Percentiles rank a stretch among this genome's conserved stretches.
Conservation (phyloP, 1,284 basidiomycete genomes). For the Meripilus lineatus region DNA sequence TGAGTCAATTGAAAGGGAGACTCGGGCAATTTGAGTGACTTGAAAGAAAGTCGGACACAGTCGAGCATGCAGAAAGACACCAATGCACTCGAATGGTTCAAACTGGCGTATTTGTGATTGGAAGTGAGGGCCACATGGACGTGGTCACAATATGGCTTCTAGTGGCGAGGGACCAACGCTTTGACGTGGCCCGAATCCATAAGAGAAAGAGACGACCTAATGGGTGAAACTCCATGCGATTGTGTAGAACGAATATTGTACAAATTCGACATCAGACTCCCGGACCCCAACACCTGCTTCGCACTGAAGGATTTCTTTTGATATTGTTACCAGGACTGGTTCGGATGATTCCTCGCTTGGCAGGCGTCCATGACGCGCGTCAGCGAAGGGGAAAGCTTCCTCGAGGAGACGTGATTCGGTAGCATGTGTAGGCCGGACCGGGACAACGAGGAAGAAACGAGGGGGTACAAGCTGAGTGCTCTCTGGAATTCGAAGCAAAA, state of each 20-base stretch:
- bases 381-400: conserved; percentile 40
- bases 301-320: conserved; percentile 51
- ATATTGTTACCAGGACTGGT: conserved; percentile 35
- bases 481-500: conserved; percentile 45
- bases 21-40: too few relatives aligned
- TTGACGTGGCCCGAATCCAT: too few relatives aligned
- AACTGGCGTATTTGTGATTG: too few relatives aligned
- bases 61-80: too few relatives aligned
- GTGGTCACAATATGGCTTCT: too few relatives aligned
- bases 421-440: conserved; percentile 61
- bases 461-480: conserved; percentile 9
- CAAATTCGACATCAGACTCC: conserved; percentile 38
- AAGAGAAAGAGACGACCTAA: too few relatives aligned
- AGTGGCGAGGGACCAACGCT: too few relatives aligned
- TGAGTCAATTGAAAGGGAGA: too few relatives aligned
- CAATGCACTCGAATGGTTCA: too few relatives aligned
- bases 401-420: conserved; percentile 58
- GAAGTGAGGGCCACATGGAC: too few relatives aligned
- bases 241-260: conserved; percentile 59
- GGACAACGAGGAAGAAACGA: conserved; percentile 71
- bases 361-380: conserved; percentile 4
- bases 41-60: too few relatives aligned
- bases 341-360: background rate
- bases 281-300: conserved; percentile 37
- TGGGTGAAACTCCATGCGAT: too few relatives aligned